Evolutionary conservation across 148 eudicot genomes (phyloP), one percentile per base, ranked within the genome.

Genomic region (Vaccinium corymbosum): DNA sequence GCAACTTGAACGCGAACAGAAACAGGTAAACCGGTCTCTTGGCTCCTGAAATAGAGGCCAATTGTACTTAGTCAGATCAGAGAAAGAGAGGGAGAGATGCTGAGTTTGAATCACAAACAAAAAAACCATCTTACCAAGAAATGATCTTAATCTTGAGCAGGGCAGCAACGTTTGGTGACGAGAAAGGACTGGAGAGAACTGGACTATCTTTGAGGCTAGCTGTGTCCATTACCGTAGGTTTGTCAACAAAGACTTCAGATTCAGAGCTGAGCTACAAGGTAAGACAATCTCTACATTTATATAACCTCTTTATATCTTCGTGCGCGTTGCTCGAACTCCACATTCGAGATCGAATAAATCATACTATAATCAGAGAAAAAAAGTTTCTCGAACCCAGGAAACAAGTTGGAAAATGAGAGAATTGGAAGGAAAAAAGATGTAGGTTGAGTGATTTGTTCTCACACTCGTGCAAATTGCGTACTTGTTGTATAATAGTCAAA

Each of bases 111-210:
- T 2, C 22, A 72, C 12, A 32, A 32, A 35, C 17, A 38, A 17
- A 76, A 38, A 17, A 76, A 76, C 13, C 29, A 76, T 53, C 81
- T 77, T 86, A 94, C 98, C 99, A 96, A 88, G 99, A 94, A 66
- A 96, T 93, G 72, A 91, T 89, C 91, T 93, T 96, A 83, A 96
- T 94, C 88, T 96, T 94, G 83, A 96, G 99, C 27, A 96, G 88
- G 83, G 98, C 97, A 88, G 87, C 87, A 74, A 96, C 97, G 84
- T 68, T 68, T 1, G 73, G 73, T 1, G 98, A 96, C 0, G 93
- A 89, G 84, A 93, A 92, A 82, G 97, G 98, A 85, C 97, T 93
- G 4, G 94, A 93, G 25, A 89, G 87, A 52, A 89, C 61, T 25
- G 93, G 87, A 72, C 88, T 78, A 76, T 89, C 89, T 76, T 90